These are phyloP conservation scores for Verticillium klebahnii DNA, from an alignment of 2,329 filamentous ascomycete species.

Conservation along the genomic window DNA sequence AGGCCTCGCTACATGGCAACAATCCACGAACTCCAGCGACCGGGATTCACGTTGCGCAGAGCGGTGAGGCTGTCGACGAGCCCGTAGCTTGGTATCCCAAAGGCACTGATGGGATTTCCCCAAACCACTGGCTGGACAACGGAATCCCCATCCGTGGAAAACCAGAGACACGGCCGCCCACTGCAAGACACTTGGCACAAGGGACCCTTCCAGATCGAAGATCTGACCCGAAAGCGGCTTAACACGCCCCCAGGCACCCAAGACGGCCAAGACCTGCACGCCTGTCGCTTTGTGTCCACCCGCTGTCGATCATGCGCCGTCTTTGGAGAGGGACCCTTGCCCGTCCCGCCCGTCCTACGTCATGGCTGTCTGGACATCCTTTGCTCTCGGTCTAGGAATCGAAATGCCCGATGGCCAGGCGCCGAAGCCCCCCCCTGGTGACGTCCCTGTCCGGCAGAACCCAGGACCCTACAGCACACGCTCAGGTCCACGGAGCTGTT, in stretches of 20 bases:
- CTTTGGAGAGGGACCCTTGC: background rate
- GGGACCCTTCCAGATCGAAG: slow-evolving; percentile 9
- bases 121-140: background rate
- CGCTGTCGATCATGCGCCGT: background rate
- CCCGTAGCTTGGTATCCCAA: background rate
- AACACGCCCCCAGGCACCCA: slow-evolving; percentile 4
- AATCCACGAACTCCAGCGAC: background rate
- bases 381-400: background rate
- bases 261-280: slow-evolving; percentile 13
- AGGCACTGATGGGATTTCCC: background rate
- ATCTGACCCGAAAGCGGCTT: slow-evolving; percentile 8
- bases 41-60: background rate
- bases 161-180: background rate
- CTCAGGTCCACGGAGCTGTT: background rate
- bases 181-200: background rate
- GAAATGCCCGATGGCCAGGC: background rate
- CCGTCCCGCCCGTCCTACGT: background rate
- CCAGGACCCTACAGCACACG: background rate
- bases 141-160: background rate
- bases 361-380: background rate
- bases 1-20: background rate
- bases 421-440: background rate
- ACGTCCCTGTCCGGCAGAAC: background rate
- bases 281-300: background rate
- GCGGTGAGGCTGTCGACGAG: background rate